Evolutionary conservation across 306 rosid species (phyloP), one percentile per base, ranked within the genome.

Genomic region (Dryas octopetala): DNA sequence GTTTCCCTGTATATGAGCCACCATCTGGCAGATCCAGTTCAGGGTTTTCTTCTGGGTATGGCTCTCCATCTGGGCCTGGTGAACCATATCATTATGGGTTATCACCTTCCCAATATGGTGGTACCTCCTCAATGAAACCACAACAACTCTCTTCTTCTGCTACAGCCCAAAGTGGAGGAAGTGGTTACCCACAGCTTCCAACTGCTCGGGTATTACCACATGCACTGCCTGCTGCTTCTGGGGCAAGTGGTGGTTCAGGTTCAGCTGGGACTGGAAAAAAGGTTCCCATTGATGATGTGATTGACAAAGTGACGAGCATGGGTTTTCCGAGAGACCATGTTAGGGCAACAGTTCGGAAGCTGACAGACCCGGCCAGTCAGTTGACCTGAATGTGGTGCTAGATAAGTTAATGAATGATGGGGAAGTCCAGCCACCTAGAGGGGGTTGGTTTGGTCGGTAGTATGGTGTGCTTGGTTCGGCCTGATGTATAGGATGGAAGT

Each of bases 371-470:
- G 96, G 97, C 58, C 98, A 93, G 73, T 59, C 92, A 46, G 96
- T 93, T 80, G 98, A 93, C 83, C 83, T 93, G 26, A 93, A 93
- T 79, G 50, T 89, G 17, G 97, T 93, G 87, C 82, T 93, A 83
- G 97, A 93, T 81, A 91, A 89, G 87, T 87, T 93, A 78, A 93
- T 84, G 89, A 91, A 78, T 66, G 98, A 88, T 19, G 87, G 89
- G 57, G 98, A 93, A 5, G 75, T 81, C 54, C 96, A 87, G 88
- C 86, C 80, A 11, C 87, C 89, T 4, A 82, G 91, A 78, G 95
- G 91, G 76, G 95, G 88, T 73, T 93, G 97, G 98, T 90, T 85
- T 81, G 93, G 91, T 67, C 82, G 91, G 89, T 93, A 89, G 85
- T 71, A 6, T 48, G 74, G 14, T 45, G 49, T 41, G 68, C 15